Evolutionary conservation across 306 rosid species (phyloP).

Genomic region (Gillenia trifoliata): DNA sequence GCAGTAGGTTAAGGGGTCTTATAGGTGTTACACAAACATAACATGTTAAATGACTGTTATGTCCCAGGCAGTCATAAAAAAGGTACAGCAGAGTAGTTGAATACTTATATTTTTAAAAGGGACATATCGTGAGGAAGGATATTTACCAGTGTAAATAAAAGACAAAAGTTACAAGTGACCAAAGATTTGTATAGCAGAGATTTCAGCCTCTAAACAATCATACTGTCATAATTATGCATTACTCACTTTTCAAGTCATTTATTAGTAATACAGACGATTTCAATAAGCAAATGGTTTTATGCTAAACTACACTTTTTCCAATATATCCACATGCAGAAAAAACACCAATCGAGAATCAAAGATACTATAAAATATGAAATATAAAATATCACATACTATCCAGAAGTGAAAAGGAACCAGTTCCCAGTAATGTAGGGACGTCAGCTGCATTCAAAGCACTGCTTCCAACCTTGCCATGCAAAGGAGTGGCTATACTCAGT

Average conservation of each 20-base stretch:
- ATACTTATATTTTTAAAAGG: background rate
- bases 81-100: background rate
- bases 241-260: background rate
- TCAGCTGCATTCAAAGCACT: conserved; percentile 72
- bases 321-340: background rate
- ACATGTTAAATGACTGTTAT: background rate
- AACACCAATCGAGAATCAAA: conserved; percentile 16
- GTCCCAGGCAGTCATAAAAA: background rate
- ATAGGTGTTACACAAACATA: conserved; percentile 7
- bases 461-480: conserved; percentile 46
- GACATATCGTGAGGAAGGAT: background rate
- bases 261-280: background rate
- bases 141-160: background rate
- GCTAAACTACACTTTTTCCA: background rate
- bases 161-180: background rate
- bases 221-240: background rate
- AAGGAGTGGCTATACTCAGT: conserved; percentile 41
- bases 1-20: background rate
- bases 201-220: background rate
- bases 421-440: conserved; percentile 88
- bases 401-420: conserved; percentile 79
- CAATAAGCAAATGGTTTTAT: background rate
- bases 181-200: background rate
- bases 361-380: conserved; percentile 10
- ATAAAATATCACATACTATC: conserved; percentile 49